These are phyloP conservation scores for Eutrema salsugineum DNA, from an alignment of 441 rosid species.

Conservation along the genomic window DNA sequence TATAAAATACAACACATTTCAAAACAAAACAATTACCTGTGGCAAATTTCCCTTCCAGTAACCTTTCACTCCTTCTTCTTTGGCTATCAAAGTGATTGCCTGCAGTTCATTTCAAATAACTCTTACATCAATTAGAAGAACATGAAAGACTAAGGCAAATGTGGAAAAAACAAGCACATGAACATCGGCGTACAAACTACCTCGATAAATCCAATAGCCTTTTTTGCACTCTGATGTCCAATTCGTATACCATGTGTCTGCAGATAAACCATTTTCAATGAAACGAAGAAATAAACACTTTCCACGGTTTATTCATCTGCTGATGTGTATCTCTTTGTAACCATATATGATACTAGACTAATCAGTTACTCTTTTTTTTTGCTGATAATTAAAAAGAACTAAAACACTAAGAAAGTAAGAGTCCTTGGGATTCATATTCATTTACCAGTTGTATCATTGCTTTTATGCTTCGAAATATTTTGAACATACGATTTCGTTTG, in stretches of 20 bases:
- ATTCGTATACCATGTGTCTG: constrained; percentile 85
- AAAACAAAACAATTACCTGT: constrained; percentile 49
- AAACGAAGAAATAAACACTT: background rate
- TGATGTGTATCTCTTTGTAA: background rate
- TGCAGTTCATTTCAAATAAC: constrained; percentile 26
- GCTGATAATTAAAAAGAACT: too few relatives aligned
- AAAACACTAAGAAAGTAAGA: background rate
- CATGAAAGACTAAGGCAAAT: background rate
- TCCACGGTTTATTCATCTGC: background rate
- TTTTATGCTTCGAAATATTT: background rate
- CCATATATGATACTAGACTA: background rate
- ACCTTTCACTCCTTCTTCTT: constrained; percentile 90
- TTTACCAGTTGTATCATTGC: background rate
- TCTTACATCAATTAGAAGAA: constrained; percentile 5
- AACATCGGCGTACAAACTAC: constrained; percentile 26
- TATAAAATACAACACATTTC: background rate
- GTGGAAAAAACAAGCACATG: background rate
- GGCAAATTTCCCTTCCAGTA: constrained; percentile 99
- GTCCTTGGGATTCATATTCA: background rate
- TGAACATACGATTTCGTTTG: background rate
- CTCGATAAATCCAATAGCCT: constrained; percentile 82
- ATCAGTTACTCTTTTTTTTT: too few relatives aligned
- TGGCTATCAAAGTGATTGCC: constrained; percentile 73
- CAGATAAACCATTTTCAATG: background rate
- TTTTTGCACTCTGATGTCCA: constrained; percentile 74